Evolutionary conservation across 257 asterid genomes (phyloP), one percentile per base, ranked within the genome.

Genomic region (Thymus mandschuricus): DNA sequence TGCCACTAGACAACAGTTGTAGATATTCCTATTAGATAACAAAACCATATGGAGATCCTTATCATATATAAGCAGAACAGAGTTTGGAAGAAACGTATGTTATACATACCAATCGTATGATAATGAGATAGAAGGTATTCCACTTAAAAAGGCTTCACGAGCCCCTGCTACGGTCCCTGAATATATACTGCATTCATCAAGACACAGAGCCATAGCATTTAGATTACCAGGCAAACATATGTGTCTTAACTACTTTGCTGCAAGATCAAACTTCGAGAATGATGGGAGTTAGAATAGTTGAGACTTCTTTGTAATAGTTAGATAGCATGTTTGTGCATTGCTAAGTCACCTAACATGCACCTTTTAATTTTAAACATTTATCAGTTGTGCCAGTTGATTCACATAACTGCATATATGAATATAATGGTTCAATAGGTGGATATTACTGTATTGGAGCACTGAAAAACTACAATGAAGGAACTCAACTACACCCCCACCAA

Each of bases 151-250:
- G 29, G 96, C 97, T 84, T 94, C 98, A 3, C 98, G 86, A 52
- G 98, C 98, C 71, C 98, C 98, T 31, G 91, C 98, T 31, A 94
- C 97, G 8, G 97, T 94, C 70, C 96, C 98, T 28, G 98, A 93
- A 80, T 91, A 93, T 60, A 83, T 77, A 65, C 98, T 91, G 91
- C 81, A 81, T 66, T 64, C 64, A 81, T 70, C 67, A 68, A 66
- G 83, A 79, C 80, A 81, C 82, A 33, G 83, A 83, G 78, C 81
- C 89, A 69, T 82, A 31, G 41, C 34, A 64, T 43, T 29, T 35
- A 45, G 49, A 2, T 48, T 34, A 31, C 75, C 57, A 57, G 54
- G 34, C 44, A 46, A 44, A 52, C 74, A 31, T 13, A 35, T 38
- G 28, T 49, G 57, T 15, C 31, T 50, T 54, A 51, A 73, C 52